Percentiles rank a stretch among this genome's conserved stretches.
These are phyloP conservation scores for Mycena pura DNA, from an alignment of 768 basidiomycete genomes.

Conservation along the genomic window DNA sequence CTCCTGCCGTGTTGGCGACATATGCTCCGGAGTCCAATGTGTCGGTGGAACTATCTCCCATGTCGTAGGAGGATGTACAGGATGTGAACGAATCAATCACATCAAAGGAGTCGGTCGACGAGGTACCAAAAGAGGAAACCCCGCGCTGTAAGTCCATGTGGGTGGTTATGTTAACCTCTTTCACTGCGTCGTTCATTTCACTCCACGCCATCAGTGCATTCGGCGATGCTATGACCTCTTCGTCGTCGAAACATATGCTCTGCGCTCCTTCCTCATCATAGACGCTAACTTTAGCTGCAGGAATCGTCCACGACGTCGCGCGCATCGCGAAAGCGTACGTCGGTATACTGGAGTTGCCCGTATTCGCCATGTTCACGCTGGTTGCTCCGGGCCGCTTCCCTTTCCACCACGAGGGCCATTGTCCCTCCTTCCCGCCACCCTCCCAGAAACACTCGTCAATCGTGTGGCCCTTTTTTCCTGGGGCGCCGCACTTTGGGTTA, in stretches of 20 bases:
- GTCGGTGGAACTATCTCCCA: too few relatives aligned
- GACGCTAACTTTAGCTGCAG: not conserved
- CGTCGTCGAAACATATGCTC: not conserved
- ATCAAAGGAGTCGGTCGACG: too few relatives aligned
- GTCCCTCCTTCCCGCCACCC: constrained; percentile 20
- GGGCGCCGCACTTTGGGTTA: not conserved
- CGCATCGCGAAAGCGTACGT: too few relatives aligned
- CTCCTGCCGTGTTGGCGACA: too few relatives aligned
- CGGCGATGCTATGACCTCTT: constrained; percentile 2
- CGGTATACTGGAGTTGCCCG: too few relatives aligned
- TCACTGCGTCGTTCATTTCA: too few relatives aligned
- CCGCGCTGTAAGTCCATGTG: too few relatives aligned
- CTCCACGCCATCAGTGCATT: constrained; percentile 5
- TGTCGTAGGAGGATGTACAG: too few relatives aligned
- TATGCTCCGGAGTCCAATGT: too few relatives aligned
- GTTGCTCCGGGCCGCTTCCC: not conserved
- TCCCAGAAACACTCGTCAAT: constrained; percentile 15
- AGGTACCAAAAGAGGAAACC: too few relatives aligned
- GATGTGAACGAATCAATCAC: too few relatives aligned
- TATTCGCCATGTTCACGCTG: not conserved
- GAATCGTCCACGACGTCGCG: constrained; percentile 8
- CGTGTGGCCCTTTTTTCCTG: not conserved
- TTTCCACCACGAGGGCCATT: constrained; percentile 15
- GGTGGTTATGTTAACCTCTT: too few relatives aligned
- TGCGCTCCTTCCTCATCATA: not conserved